Evolutionary conservation across 2,329 filamentous ascomycete species (phyloP), one percentile per base, ranked within the genome.

Genomic region (Cytospora paraplurivora): DNA sequence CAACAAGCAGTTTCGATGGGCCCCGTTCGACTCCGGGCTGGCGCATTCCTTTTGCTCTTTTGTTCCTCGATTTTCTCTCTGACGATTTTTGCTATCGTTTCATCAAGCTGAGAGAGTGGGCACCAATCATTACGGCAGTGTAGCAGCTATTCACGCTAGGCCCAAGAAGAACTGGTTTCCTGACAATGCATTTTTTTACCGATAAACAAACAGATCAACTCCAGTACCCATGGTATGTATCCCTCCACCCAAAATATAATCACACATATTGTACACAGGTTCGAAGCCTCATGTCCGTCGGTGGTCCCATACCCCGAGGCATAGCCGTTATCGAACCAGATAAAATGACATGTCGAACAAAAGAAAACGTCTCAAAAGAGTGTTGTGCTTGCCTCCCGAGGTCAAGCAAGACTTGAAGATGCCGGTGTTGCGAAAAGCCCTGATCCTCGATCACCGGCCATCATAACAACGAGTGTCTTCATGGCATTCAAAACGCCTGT

Each of bases 331-430:
- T 44, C 44, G 21, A 47, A 47, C 35, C 13, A 37, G 11, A 11
- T 6, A 49, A 10, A 44, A 5, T 17, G 17, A n/a, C 27, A 34
- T 15, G 4, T 38, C 21, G n/a, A 6, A 21, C 62, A 64, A 64
- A 64, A 53, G 62, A 41, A 57, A 63, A 34, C 12, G 27, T 17
- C 13, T 52, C 6, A 55, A 61, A 37, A 10, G 52, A 64, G 32
- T 38, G 56, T 41, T 6, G 11, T 17, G 32, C n/a, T 52, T 21
- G 10, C n/a, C 27, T 53, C 53, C 27, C 27, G 27, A 27, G 27
- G 27, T 27, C 27, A 27, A 27, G 27, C 27, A 41, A 53, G 54
- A 32, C 38, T 47, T 55, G 54, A 41, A 50, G 49, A 44, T n/a
- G 3, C 15, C 17, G 13, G 15, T n/a, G n/a, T 6, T 44, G 33